phyloP scores from a whole-genome alignment of 495 filamentous ascomycete genomes.

The Neurospora sp. region DNA sequence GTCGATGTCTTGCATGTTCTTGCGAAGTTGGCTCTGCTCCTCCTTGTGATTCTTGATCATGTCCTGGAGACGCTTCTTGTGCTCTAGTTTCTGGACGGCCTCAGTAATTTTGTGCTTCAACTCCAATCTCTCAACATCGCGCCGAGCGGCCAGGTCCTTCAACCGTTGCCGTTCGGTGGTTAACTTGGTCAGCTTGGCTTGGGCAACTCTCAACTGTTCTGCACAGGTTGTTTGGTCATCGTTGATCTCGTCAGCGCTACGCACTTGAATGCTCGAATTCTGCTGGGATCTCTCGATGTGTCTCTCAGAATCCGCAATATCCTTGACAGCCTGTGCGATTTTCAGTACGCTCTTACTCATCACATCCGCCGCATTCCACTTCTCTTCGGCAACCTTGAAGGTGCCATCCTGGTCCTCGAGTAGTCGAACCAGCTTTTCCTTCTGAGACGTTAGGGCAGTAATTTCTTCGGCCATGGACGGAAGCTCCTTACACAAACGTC shows the following conservation, averaged over 20 bases:
- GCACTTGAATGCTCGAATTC: constrained; percentile 48
- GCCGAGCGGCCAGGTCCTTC: constrained; percentile 50
- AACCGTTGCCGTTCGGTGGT: constrained; percentile 59
- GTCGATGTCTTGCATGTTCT: constrained; percentile 55
- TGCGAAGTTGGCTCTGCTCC: constrained; percentile 55
- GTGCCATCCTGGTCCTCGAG: constrained; percentile 64
- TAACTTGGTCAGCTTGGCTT: constrained; percentile 52
- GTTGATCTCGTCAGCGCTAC: constrained; percentile 75
- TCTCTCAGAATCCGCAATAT: constrained; percentile 56
- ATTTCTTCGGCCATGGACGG: constrained; percentile 57
- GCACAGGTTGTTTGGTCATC: constrained; percentile 55
- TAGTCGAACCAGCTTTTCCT: constrained; percentile 48
- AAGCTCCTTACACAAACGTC: constrained; percentile 59
- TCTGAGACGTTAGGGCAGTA: constrained; percentile 40
- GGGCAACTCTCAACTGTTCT: constrained; percentile 56
- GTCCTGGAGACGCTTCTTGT: constrained; percentile 54
- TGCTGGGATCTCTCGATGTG: constrained; percentile 69
- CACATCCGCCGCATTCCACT: constrained; percentile 63
- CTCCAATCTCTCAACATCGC: constrained; percentile 66
- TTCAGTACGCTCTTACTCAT: constrained; percentile 64
- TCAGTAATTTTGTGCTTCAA: constrained; percentile 57
- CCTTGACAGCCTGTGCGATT: constrained; percentile 60
- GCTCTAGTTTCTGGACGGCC: constrained; percentile 64
- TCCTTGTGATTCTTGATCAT: constrained; percentile 65
- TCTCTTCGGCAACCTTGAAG: constrained; percentile 53